phyloP scores from a whole-genome alignment of 805 yeast species.

The Pichia scutulata region DNA sequence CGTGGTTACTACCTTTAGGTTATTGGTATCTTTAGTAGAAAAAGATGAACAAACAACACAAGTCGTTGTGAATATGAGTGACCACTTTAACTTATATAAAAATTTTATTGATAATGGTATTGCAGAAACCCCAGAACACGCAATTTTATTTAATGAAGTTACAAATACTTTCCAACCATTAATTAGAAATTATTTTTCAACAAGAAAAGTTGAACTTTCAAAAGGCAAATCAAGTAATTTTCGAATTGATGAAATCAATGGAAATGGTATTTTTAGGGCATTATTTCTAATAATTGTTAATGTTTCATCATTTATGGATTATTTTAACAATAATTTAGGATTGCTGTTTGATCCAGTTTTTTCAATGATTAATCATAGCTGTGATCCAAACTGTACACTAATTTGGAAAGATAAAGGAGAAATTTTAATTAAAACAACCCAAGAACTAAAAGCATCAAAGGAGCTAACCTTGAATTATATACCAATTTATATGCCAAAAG shows the following conservation, averaged over 20 bases:
- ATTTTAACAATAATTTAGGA: conserved; percentile 26
- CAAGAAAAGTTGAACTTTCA: background rate
- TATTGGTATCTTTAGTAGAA: background rate
- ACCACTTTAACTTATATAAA: conserved; percentile 15
- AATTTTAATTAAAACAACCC: conserved; percentile 17
- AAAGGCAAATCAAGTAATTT: background rate
- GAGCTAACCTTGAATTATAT: conserved; percentile 30
- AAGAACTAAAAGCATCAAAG: conserved; percentile 16
- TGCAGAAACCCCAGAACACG: conserved; percentile 5
- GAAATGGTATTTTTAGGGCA: conserved; percentile 13
- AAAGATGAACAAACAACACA: background rate
- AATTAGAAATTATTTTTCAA: background rate
- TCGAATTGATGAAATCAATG: background rate
- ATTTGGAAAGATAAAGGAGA: conserved; percentile 16
- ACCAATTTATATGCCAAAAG: conserved; percentile 23
- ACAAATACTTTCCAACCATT: conserved; percentile 12
- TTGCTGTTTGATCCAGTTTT: conserved; percentile 30
- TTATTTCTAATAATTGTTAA: conserved; percentile 25
- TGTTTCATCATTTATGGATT: conserved; percentile 23
- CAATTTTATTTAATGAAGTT: conserved; percentile 12
- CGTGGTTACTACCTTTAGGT: conserved; percentile 2
- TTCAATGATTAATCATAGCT: conserved; percentile 35
- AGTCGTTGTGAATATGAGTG: conserved; percentile 13
- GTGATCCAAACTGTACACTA: conserved; percentile 30
- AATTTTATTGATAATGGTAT: background rate